phyloP scores from a whole-genome alignment of 306 rosid species.

The Fragaria nilgerrensis region DNA sequence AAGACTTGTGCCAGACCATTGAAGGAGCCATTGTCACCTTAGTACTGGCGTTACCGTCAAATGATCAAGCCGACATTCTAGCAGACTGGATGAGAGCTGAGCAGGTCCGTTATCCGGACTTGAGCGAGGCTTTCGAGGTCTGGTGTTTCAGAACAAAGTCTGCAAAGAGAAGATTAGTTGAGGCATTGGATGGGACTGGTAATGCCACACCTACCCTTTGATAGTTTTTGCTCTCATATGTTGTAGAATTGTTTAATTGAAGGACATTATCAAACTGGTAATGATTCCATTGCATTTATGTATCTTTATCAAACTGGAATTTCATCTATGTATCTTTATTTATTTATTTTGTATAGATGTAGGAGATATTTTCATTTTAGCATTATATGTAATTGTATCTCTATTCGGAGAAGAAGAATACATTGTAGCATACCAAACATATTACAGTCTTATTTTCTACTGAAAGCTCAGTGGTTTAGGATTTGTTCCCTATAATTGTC shows the following conservation, averaged over 20 bases:
- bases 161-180: slow-evolving; percentile 77
- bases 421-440: no score
- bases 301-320: not conserved
- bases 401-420: no score
- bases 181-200: slow-evolving; percentile 46
- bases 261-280: not conserved
- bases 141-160: slow-evolving; percentile 95
- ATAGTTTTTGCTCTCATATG: slow-evolving; percentile 8
- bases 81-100: slow-evolving; percentile 72
- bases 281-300: not conserved
- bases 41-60: slow-evolving; percentile 80
- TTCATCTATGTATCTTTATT: no score
- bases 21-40: slow-evolving; percentile 78
- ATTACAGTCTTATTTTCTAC: no score
- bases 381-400: no score
- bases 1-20: slow-evolving; percentile 68
- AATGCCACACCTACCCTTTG: slow-evolving; percentile 40
- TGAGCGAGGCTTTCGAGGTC: slow-evolving; percentile 89
- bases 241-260: slow-evolving; percentile 2
- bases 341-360: no score
- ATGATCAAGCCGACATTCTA: slow-evolving; percentile 88
- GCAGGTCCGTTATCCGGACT: slow-evolving; percentile 68
- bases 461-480: no score
- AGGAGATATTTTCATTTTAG: no score
- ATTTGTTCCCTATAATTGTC: no score